Evolutionary conservation across 495 filamentous ascomycete species (phyloP).

Genomic region (Alectoria sarmentosa): DNA sequence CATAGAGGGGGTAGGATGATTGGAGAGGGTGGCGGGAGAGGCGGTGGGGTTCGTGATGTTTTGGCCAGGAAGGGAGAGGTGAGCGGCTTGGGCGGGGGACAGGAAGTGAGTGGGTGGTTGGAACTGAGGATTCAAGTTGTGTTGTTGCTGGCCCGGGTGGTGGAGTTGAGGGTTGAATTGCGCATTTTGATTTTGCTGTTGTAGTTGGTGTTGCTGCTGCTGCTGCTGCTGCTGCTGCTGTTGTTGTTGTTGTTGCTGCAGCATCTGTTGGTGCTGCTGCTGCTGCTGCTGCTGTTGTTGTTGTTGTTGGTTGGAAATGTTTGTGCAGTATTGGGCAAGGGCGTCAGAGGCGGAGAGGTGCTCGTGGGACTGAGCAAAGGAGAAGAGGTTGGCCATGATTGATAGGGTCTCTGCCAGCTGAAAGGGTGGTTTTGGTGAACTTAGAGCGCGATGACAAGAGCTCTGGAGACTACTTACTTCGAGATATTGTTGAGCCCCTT

Average conservation of each 20-base stretch:
- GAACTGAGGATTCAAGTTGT: conserved; percentile 9
- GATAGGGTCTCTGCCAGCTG: conserved; percentile 70
- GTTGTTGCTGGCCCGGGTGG: conserved; percentile 13
- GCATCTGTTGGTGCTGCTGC: conserved; percentile 26
- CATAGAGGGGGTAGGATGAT: conserved; percentile 25
- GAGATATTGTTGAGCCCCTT: conserved; percentile 55
- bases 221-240: conserved; percentile 26
- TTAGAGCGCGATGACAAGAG: conserved; percentile 7
- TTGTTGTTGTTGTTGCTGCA: conserved; percentile 10
- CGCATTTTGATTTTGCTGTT: conserved; percentile 28
- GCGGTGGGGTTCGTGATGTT: conserved; percentile 35
- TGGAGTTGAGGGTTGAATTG: conserved; percentile 20
- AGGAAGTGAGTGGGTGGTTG: conserved; percentile 38
- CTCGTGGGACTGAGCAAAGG: conserved; percentile 51
- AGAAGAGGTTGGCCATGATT: conserved; percentile 62
- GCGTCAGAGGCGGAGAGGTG: conserved; percentile 52
- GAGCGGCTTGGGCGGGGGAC: conserved; percentile 42
- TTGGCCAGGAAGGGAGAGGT: conserved; percentile 43
- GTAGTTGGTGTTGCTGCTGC: conserved; percentile 36
- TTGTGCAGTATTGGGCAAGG: conserved; percentile 52
- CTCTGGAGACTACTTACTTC: conserved; percentile 44
- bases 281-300: conserved; percentile 36
- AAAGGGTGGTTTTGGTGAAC: conserved; percentile 13
- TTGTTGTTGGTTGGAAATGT: conserved; percentile 33
- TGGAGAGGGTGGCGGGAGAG: conserved; percentile 34